Evolutionary conservation across 1,284 basidiomycete species (phyloP), one percentile per base, ranked within the genome.

Genomic region (Heterobasidion irregulare): DNA sequence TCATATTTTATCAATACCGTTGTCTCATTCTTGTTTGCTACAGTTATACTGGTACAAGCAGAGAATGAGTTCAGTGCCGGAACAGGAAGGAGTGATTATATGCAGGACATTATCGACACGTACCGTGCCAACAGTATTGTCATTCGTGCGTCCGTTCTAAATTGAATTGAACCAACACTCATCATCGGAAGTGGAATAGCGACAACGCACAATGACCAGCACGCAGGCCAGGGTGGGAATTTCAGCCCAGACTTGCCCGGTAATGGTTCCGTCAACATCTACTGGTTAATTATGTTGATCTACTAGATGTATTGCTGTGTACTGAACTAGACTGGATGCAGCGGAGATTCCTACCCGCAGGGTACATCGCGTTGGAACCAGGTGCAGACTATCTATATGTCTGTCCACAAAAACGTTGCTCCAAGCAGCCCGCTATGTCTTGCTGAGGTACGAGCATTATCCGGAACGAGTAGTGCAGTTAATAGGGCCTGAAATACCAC

Each of bases 31-130:
- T 44, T 16, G 33, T 35, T 46, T 15, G 50, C 26, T 3, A 32
- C 33, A 33, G 16, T 46, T 47, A 59, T 38, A 80, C 54, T 26
- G 78, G 76, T 82, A 4, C 81, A 81, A 62, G 76, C 79, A 2
- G 80, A 82, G 59, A 83, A 82, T 54, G 81, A 82, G 64, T 83
- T 72, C 64, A 76, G 71, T 54, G 74, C 68, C 34, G 72, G 75
- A 46, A 54, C 71, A 9, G 64, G 58, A 13, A 67, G 72, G 45
- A 71, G 71, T 55, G 66, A 70, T 0, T 79, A 79, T 54, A 78
- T 78, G 77, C 76, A 79, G 63, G 70, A 67, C n/a, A 70, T 79
- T 46, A 75, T 77, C 55, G 66, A 78, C 58, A 62, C 70, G n/a
- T 75, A 75, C 55, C 66, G 74, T 19, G 69, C 65, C 1, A 75